A percentile compares a stretch with the other conserved stretches of the same genome.
Conservation (phyloP, 306 rosid species). For the Begonia masoniana region DNA sequence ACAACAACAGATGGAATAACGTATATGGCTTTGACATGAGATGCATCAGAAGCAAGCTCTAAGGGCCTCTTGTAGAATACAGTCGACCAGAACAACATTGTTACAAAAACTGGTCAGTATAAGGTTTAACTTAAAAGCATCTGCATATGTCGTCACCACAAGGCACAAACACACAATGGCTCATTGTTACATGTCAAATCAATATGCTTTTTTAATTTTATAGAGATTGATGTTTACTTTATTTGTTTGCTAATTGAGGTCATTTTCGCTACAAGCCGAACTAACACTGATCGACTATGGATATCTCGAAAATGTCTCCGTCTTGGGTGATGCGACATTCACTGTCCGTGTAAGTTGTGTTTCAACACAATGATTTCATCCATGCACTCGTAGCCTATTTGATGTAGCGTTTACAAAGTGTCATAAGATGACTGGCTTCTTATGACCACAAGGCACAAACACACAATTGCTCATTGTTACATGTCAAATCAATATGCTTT, state of each 20-base stretch:
- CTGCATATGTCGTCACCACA: too few relatives aligned
- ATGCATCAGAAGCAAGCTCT: conserved; percentile 94
- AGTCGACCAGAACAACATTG: conserved; percentile 89
- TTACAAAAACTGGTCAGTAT: conserved; percentile 70
- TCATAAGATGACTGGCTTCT: too few relatives aligned
- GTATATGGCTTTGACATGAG: conserved; percentile 97
- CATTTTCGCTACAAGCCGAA: too few relatives aligned
- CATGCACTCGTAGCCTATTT: conserved; percentile 96
- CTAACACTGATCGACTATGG: too few relatives aligned
- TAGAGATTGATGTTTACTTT: too few relatives aligned
- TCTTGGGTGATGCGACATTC: conserved; percentile 87
- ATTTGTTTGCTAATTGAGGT: conserved; percentile 5
- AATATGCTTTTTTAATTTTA: too few relatives aligned
- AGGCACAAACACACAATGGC: too few relatives aligned
- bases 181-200: too few relatives aligned
- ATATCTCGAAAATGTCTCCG: conserved; percentile 92
- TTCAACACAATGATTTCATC: conserved; percentile 76
- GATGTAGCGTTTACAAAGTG: too few relatives aligned
- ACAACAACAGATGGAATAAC: conserved; percentile 64
- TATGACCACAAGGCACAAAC: too few relatives aligned
- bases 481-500: too few relatives aligned
- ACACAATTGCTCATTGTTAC: too few relatives aligned
- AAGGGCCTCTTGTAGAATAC: conserved; percentile 97
- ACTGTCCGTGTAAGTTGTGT: conserved; percentile 80
- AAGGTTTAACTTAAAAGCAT: conserved; percentile 30